These are phyloP conservation scores for Candida endomychidarum DNA, from an alignment of 805 yeast species.

Conservation along the genomic window DNA sequence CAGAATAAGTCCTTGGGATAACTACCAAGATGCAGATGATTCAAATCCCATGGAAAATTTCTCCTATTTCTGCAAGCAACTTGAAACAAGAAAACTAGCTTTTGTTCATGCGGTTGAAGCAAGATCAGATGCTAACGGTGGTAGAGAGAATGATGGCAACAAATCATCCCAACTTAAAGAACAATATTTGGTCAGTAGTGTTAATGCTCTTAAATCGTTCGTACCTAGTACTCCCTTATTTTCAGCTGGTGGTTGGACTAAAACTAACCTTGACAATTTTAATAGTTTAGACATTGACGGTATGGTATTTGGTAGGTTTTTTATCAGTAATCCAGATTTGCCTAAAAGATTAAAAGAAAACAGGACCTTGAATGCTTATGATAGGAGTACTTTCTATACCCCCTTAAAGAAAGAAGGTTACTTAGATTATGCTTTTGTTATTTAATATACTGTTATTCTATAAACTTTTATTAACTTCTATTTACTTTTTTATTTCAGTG, in stretches of 20 bases:
- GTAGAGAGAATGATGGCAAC: constrained; percentile 14
- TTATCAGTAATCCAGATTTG: constrained; percentile 11
- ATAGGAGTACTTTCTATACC: constrained; percentile 10
- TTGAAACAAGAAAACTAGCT: constrained; percentile 16
- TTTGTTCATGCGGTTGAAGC: constrained; percentile 15
- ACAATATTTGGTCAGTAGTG: constrained; percentile 3
- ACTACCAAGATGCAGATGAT: constrained; percentile 13
- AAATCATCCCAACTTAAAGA: background rate
- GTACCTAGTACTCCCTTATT: constrained; percentile 14
- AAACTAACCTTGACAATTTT: constrained; percentile 3
- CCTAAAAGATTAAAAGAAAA: constrained; percentile 2
- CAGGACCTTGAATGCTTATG: constrained; percentile 5
- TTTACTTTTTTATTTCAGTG: background rate
- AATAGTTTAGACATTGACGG: constrained; percentile 5
- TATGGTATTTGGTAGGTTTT: constrained; percentile 9
- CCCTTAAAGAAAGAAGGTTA: constrained; percentile 11
- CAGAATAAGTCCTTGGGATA: constrained; percentile 24
- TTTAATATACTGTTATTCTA: background rate
- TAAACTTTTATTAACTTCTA: background rate
- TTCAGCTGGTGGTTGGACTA: constrained; percentile 18
- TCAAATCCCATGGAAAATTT: constrained; percentile 16
- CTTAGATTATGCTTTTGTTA: constrained; percentile 6
- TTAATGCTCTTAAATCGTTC: background rate
- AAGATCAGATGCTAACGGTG: constrained; percentile 18
- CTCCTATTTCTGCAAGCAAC: constrained; percentile 12